Evolutionary conservation across 2,329 filamentous ascomycete species (phyloP).

Genomic region (Aspergillus aculeatinus): DNA sequence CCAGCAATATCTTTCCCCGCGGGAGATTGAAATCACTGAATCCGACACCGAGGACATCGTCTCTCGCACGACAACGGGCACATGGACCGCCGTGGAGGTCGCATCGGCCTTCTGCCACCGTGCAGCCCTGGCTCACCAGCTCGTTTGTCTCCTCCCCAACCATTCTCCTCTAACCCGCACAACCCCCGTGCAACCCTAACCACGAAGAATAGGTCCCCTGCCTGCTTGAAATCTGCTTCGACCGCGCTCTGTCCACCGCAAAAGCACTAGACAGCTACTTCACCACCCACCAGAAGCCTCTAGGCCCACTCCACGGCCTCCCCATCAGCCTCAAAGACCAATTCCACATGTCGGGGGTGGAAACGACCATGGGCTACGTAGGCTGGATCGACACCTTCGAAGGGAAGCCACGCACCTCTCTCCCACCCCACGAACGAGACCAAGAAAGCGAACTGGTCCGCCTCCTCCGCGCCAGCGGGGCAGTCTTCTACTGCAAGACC

Average conservation of each 20-base stretch:
- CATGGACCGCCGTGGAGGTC: constrained; percentile 58
- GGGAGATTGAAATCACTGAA: constrained; percentile 62
- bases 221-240: constrained; percentile 56
- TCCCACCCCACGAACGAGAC: constrained; percentile 42
- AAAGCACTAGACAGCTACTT: constrained; percentile 50
- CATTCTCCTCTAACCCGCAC: no score
- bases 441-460: constrained; percentile 58
- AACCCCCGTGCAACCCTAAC: neutral
- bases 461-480: constrained; percentile 55
- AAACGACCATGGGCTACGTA: constrained; percentile 63
- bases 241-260: constrained; percentile 52
- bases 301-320: constrained; percentile 63
- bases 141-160: constrained; percentile 38
- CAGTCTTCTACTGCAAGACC: constrained; percentile 57
- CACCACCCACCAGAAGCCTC: constrained; percentile 41
- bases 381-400: constrained; percentile 65
- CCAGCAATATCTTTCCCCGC: constrained; percentile 53
- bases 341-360: constrained; percentile 50
- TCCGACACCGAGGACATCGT: constrained; percentile 59
- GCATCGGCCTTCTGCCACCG: constrained; percentile 58
- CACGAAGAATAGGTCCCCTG: constrained; percentile 42
- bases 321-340: constrained; percentile 57
- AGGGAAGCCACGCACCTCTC: constrained; percentile 37
- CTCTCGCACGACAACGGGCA: constrained; percentile 52
- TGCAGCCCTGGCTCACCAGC: constrained; percentile 59